Percentiles rank a stretch among this genome's conserved stretches.
phyloP scores from a whole-genome alignment of 2,329 filamentous ascomycete genomes.

The Catunica adiposa region DNA sequence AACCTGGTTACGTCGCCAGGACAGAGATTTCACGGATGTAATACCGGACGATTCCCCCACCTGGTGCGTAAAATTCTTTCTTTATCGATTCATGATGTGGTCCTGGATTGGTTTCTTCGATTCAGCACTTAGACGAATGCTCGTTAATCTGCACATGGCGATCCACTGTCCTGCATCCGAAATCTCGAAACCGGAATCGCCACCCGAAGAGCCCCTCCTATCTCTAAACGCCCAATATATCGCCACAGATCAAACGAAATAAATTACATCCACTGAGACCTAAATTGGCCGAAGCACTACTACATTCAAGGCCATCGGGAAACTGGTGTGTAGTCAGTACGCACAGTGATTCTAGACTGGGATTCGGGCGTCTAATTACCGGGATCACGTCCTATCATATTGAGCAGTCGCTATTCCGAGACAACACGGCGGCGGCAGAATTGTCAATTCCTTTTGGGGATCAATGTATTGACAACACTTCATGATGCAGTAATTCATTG shows the following conservation, averaged over 20 bases:
- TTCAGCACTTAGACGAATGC: neutral
- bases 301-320: neutral
- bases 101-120: neutral
- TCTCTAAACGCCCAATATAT: neutral
- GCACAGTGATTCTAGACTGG: neutral
- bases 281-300: too few relatives aligned
- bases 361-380: neutral
- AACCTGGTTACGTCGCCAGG: neutral
- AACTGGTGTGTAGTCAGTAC: neutral
- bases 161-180: neutral
- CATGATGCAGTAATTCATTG: too few relatives aligned
- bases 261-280: too few relatives aligned
- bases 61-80: neutral
- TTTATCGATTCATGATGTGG: neutral
- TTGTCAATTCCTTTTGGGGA: neutral
- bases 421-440: neutral
- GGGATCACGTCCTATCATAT: neutral
- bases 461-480: too few relatives aligned
- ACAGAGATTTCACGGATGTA: too few relatives aligned
- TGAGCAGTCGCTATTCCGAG: neutral
- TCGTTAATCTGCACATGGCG: neutral
- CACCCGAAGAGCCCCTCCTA: neutral
- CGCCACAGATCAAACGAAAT: too few relatives aligned
- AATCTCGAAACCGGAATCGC: neutral
- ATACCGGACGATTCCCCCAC: too few relatives aligned